Evolutionary conservation across 495 filamentous ascomycete genomes (phyloP).

Genomic region (Massariosphaeria phaeospora): DNA sequence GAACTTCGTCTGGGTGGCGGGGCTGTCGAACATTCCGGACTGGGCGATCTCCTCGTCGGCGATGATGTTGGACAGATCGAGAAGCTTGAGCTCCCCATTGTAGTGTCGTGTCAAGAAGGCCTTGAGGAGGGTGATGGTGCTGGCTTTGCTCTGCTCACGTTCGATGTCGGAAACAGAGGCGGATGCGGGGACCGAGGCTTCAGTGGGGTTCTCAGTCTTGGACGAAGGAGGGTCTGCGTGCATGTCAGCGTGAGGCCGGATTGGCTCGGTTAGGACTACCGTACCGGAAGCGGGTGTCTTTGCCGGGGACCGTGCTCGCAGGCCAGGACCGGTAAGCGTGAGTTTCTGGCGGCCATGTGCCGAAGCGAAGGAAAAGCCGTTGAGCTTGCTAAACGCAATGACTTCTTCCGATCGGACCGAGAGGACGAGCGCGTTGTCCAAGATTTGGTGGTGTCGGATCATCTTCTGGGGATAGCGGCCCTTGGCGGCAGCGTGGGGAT

Average conservation of each 20-base stretch:
- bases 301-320: constrained; percentile 27
- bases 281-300: constrained; percentile 19
- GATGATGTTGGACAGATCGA: constrained; percentile 72
- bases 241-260: no score
- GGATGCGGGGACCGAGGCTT: constrained; percentile 44
- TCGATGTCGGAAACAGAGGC: no score
- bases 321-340: constrained; percentile 22
- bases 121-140: constrained; percentile 42
- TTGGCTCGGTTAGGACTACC: no score
- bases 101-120: constrained; percentile 70
- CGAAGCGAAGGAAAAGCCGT: constrained; percentile 58
- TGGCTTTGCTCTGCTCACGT: no score
- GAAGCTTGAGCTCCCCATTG: constrained; percentile 59
- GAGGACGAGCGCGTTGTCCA: constrained; percentile 51
- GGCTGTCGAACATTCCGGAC: constrained; percentile 70
- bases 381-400: constrained; percentile 25
- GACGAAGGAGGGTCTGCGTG: no score
- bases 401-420: constrained; percentile 18
- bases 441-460: constrained; percentile 48
- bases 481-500: constrained; percentile 38
- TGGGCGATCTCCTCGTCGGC: constrained; percentile 60
- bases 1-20: constrained; percentile 72
- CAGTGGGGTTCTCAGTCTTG: constrained; percentile 9
- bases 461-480: constrained; percentile 50
- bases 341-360: constrained; percentile 48